A percentile compares a stretch with the other conserved stretches of the same genome.
These are phyloP conservation scores for Hirsutella rhossiliensis DNA, from an alignment of 2,329 filamentous ascomycete genomes.

Conservation along the genomic window DNA sequence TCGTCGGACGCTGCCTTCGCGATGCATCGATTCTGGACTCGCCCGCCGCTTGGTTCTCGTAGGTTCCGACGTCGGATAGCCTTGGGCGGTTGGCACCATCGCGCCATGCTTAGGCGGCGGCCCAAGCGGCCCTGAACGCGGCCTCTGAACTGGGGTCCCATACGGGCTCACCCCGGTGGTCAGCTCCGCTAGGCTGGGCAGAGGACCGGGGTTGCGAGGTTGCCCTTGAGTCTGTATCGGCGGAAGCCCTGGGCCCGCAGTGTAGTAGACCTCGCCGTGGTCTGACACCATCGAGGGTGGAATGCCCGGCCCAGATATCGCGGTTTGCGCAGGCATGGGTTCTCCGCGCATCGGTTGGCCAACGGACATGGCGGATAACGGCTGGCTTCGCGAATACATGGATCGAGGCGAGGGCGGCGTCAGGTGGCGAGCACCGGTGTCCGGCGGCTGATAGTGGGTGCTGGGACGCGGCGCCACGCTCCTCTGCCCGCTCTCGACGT, in stretches of 20 bases:
- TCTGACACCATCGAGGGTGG: conserved; percentile 17
- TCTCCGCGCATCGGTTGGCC: conserved; percentile 15
- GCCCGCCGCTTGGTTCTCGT: conserved; percentile 37
- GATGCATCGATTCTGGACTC: conserved; percentile 31
- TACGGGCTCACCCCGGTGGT: conserved; percentile 53
- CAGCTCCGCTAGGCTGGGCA: conserved; percentile 51
- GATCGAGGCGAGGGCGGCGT: conserved; percentile 26
- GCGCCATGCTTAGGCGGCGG: conserved; percentile 24
- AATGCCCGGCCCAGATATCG: conserved; percentile 5
- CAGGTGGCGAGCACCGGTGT: conserved; percentile 30
- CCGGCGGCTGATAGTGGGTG: conserved; percentile 34
- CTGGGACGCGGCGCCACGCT: conserved; percentile 25
- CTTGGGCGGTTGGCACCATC: conserved; percentile 19
- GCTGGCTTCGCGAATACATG: conserved; percentile 25
- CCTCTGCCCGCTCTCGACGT: conserved; percentile 30
- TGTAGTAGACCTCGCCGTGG: conserved; percentile 18
- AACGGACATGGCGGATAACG: conserved; percentile 16
- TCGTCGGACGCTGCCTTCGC: conserved; percentile 33
- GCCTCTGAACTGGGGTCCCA: conserved; percentile 32
- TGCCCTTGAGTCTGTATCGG: conserved; percentile 37
- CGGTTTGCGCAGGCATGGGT: conserved; percentile 2
- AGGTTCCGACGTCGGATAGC: conserved; percentile 25
- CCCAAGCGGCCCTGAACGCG: conserved; percentile 14
- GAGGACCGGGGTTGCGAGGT: conserved; percentile 27
- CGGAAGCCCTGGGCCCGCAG: conserved; percentile 31